Percentiles rank a stretch among this genome's conserved stretches.
Evolutionary conservation across 352 stramenopile genomes (phyloP).

Genomic region (Elongisporangium prolatum): DNA sequence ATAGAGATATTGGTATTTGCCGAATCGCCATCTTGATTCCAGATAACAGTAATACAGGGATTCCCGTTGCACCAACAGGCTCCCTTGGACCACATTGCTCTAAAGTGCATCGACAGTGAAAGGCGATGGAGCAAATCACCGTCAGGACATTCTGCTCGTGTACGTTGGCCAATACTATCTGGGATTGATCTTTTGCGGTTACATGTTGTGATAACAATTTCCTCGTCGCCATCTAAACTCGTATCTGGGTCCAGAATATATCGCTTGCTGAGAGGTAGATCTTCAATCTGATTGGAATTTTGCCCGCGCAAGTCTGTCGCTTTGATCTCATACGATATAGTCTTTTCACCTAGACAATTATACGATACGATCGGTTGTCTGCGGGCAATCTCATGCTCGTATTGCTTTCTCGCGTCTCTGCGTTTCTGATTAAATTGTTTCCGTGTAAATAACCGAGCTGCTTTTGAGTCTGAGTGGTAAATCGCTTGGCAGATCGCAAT

Average conservation of each 20-base stretch:
- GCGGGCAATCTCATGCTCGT: constrained; percentile 16
- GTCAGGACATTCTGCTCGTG: constrained; percentile 5
- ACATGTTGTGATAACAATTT: not conserved
- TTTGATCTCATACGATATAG: constrained; percentile 37
- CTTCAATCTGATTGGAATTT: not conserved
- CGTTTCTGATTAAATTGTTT: constrained; percentile 1
- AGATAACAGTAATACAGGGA: constrained; percentile 6
- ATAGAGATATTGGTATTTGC: constrained; percentile 2
- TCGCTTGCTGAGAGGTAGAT: not conserved
- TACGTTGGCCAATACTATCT: constrained; percentile 5
- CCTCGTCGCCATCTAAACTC: not conserved
- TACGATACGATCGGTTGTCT: constrained; percentile 49
- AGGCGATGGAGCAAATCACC: constrained; percentile 28
- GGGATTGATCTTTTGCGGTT: constrained; percentile 3
- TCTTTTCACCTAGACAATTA: constrained; percentile 66
- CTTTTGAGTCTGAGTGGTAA: not conserved
- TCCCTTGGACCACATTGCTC: constrained; percentile 40
- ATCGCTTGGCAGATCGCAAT: not conserved
- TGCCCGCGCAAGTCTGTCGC: not conserved
- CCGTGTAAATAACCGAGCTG: not conserved
- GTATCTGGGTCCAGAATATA: not conserved
- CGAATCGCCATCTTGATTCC: constrained; percentile 1
- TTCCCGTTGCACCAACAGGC: constrained; percentile 44
- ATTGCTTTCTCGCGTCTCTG: constrained; percentile 10
- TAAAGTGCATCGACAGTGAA: constrained; percentile 37